These are phyloP conservation scores for Eucalyptus tenuipes DNA, from an alignment of 345 rosid species.

Conservation along the genomic window DNA sequence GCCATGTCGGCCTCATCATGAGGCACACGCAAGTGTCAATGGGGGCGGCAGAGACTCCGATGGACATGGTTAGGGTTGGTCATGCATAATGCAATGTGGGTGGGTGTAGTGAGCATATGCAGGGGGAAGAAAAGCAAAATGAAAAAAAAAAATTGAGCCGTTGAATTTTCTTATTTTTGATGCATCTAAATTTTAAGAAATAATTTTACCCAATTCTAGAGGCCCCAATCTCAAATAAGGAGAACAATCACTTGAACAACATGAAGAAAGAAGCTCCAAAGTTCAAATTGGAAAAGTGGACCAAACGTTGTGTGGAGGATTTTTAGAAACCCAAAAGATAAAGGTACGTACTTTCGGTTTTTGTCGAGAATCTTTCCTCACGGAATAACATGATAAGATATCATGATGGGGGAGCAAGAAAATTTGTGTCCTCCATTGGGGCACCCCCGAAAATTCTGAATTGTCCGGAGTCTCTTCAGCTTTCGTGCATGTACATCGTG, in stretches of 20 bases:
- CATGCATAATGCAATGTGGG: not conserved
- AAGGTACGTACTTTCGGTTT: not conserved
- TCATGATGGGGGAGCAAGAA: not conserved
- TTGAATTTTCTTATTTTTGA: not conserved
- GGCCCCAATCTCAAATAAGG: not conserved
- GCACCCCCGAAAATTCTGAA: not conserved
- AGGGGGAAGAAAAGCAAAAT: not conserved
- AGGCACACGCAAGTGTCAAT: not conserved
- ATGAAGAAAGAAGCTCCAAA: not conserved
- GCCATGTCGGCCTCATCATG: not conserved
- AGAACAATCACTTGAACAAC: not conserved
- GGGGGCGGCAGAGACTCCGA: not conserved
- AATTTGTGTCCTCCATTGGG: not conserved
- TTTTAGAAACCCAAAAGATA: not conserved
- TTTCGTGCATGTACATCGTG: not conserved
- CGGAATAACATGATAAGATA: not conserved
- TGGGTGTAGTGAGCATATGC: not conserved
- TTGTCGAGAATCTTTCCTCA: not conserved
- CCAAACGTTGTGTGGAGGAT: not conserved
- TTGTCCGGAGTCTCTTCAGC: not conserved
- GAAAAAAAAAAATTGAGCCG: not conserved
- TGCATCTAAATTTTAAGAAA: not conserved
- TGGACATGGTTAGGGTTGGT: not conserved
- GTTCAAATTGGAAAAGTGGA: not conserved
- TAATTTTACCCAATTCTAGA: not conserved